Conservation (phyloP, 139 green algal species). For the Penium margaritaceum region DNA sequence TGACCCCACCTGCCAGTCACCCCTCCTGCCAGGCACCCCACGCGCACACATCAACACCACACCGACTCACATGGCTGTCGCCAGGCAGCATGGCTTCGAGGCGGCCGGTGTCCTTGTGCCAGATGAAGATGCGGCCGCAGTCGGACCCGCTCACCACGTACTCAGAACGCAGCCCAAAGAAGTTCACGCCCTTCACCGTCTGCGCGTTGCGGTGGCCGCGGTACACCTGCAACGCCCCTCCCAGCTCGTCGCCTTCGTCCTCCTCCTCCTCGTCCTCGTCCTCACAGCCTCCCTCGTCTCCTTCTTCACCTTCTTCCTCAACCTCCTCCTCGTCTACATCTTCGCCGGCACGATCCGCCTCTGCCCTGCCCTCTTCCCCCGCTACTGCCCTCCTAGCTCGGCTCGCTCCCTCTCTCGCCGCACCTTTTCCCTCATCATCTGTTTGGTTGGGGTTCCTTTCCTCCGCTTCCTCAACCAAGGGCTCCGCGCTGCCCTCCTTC, state of each 20-base stretch:
- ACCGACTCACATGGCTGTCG: conserved; percentile 19
- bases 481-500: too few species aligned
- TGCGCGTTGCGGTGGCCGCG: conserved; percentile 55
- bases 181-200: conserved; percentile 55
- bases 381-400: too few species aligned
- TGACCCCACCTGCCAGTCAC: too few species aligned
- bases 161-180: conserved; percentile 38
- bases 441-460: too few species aligned
- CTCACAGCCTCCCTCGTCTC: background rate
- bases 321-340: background rate
- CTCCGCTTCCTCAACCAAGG: too few species aligned
- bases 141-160: conserved; percentile 48
- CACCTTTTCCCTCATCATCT: too few species aligned
- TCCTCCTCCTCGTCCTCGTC: conserved; percentile 14
- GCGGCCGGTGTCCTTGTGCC: conserved; percentile 25
- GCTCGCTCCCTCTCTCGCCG: too few species aligned
- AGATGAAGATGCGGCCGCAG: conserved; percentile 47
- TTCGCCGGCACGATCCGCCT: too few species aligned
- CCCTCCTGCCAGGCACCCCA: too few species aligned
- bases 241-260: too few species aligned
- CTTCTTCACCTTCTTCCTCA: background rate
- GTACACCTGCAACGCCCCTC: conserved; percentile 38
- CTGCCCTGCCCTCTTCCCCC: too few species aligned
- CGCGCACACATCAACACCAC: background rate
- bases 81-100: conserved; percentile 43